These are phyloP conservation scores for Alopecurus myosuroides DNA, from an alignment of 176 grass and related monocot species.

Conservation along the genomic window DNA sequence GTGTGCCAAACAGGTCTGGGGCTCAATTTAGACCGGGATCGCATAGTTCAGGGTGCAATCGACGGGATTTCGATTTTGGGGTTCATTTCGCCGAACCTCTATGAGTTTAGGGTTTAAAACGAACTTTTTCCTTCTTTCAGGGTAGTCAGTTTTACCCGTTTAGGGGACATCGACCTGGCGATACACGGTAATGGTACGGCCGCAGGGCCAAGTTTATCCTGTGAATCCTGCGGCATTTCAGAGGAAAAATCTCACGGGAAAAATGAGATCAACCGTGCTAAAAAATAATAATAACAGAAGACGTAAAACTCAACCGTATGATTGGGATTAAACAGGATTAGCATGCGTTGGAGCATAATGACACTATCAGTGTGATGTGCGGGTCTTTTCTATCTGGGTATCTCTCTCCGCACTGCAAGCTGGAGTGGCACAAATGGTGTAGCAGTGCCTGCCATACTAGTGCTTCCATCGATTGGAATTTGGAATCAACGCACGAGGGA, in stretches of 20 bases:
- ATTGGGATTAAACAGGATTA: constrained; percentile 32
- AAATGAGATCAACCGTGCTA: too few relatives aligned
- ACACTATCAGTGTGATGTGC: background rate
- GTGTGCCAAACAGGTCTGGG: too few relatives aligned
- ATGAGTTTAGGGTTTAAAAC: too few relatives aligned
- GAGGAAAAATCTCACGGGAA: background rate
- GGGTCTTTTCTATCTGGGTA: background rate
- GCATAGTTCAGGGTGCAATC: too few relatives aligned
- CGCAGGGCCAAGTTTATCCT: constrained; percentile 9
- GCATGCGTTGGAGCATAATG: constrained; percentile 26
- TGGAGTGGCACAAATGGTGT: background rate
- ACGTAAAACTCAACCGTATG: constrained; percentile 18
- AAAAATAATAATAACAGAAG: background rate
- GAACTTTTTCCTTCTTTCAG: too few relatives aligned
- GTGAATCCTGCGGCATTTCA: background rate
- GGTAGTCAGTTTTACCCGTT: background rate
- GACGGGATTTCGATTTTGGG: too few relatives aligned
- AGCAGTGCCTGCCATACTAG: background rate
- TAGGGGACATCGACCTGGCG: background rate
- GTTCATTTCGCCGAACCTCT: too few relatives aligned
- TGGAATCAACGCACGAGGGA: constrained; percentile 33
- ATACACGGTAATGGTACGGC: background rate
- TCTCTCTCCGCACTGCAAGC: background rate
- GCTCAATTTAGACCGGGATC: too few relatives aligned
- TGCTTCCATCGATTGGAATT: constrained; percentile 23